Evolutionary conservation across 805 yeast genomes (phyloP), one percentile per base, ranked within the genome.

Genomic region (Barnettozyma pratensis): DNA sequence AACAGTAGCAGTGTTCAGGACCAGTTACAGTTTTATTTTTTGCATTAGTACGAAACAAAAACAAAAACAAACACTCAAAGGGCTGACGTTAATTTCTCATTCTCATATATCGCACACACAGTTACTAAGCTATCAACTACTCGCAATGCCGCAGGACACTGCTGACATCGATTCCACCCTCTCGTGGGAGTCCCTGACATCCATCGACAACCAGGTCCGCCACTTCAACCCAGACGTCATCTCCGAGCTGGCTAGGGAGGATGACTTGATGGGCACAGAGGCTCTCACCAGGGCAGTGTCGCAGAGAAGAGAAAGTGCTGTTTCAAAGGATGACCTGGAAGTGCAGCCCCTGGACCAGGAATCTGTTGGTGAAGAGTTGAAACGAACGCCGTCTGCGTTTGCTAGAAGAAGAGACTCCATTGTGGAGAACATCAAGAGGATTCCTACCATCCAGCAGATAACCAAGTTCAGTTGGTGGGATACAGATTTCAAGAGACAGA

Each of bases 381-480:
- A n/a, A 28, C 34, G 35, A 14, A 28, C 41, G 28, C 19, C 40
- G n/a, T 35, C 41, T 7, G 25, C 42, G 5, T 44, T 42, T 27
- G 28, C 42, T 26, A 35, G 40, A 40, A 39, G 51, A 31, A 39
- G 51, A n/a, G 32, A n/a, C 11, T 46, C 59, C n/a, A 41, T 57
- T n/a, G 52, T 51, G 8, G 55, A 55, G 6, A 45, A 44, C 19
- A 47, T 57, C 44, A 51, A 47, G 46, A 38, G 45, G 5, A 47
- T 51, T 8, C 37, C 43, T 6, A 41, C 55, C 8, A 49, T 45
- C 41, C 56, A 52, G 37, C 45, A 48, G 37, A 42, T 55, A 6
- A 38, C 51, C 29, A 55, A 58, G 41, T 37, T 54, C 14, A 49
- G 58, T n/a, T 56, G 54, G 51, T 56, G 56, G 54, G 60, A 58